Evolutionary conservation across 306 rosid species (phyloP).

Genomic region (Elaeagnus macrophylla): DNA sequence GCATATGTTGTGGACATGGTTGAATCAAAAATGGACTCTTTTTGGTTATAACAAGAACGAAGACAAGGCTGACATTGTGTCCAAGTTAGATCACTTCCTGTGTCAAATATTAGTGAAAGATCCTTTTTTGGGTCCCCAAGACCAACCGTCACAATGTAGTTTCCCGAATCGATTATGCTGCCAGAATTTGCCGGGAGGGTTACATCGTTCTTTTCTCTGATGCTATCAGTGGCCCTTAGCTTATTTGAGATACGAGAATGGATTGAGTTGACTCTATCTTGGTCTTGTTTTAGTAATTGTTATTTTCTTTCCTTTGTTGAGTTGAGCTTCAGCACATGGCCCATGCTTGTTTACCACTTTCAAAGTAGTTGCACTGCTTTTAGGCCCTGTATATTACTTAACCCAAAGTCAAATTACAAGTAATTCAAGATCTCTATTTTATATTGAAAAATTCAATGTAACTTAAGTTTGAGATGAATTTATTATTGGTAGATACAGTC

Average conservation of each 20-base stretch:
- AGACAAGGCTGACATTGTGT: slow-evolving; percentile 68
- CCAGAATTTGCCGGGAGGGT: slow-evolving; percentile 51
- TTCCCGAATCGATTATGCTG: slow-evolving; percentile 32
- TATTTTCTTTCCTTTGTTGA: background rate
- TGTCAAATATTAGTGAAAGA: slow-evolving; percentile 52
- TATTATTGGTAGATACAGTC: too few relatives aligned
- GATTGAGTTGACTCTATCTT: slow-evolving; percentile 21
- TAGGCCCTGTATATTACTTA: background rate
- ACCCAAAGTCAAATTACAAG: background rate
- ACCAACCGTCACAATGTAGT: slow-evolving; percentile 53
- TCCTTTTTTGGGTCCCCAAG: slow-evolving; percentile 51
- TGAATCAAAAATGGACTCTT: slow-evolving; percentile 41
- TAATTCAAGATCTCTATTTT: too few relatives aligned
- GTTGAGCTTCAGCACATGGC: slow-evolving; percentile 22
- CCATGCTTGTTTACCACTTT: slow-evolving; percentile 29
- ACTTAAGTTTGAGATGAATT: too few relatives aligned
- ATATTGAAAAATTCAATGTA: too few relatives aligned
- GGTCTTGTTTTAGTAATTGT: slow-evolving; percentile 17
- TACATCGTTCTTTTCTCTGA: background rate
- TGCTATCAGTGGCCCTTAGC: background rate
- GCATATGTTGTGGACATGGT: slow-evolving; percentile 29
- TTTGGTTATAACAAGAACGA: slow-evolving; percentile 39
- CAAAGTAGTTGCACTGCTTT: background rate
- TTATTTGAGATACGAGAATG: slow-evolving; percentile 1
- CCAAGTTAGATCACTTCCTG: slow-evolving; percentile 72